These are phyloP conservation scores for Ustilago shanxiensis DNA, from an alignment of 1,284 basidiomycete species.

Conservation along the genomic window DNA sequence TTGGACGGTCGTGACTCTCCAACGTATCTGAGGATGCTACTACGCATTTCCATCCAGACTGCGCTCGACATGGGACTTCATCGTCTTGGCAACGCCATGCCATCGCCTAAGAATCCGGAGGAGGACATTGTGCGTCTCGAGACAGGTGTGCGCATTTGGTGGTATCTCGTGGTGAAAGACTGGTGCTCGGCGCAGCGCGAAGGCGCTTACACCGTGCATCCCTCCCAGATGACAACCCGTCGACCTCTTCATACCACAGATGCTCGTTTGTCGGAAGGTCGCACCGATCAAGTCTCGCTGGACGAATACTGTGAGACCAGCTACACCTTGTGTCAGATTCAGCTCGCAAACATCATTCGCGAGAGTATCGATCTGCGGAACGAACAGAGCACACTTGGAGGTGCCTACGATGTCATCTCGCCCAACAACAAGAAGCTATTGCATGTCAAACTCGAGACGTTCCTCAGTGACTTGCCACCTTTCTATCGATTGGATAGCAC, in stretches of 20 bases:
- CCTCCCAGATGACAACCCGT: conserved; percentile 56
- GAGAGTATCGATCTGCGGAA: conserved; percentile 56
- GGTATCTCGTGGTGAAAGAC: conserved; percentile 57
- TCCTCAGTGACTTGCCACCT: conserved; percentile 47
- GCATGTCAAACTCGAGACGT: conserved; percentile 36
- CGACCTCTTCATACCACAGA: conserved; percentile 56
- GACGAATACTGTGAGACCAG: conserved; percentile 46
- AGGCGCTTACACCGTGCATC: conserved; percentile 58
- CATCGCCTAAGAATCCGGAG: conserved; percentile 15
- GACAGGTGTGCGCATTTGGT: conserved; percentile 59
- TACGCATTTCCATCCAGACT: conserved; percentile 56
- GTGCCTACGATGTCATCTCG: conserved; percentile 38
- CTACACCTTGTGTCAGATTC: conserved; percentile 54
- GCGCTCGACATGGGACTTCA: conserved; percentile 60
- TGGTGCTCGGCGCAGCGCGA: conserved; percentile 60
- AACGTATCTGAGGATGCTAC: conserved; percentile 42
- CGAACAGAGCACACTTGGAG: conserved; percentile 42
- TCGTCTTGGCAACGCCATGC: conserved; percentile 52
- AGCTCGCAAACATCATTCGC: conserved; percentile 52
- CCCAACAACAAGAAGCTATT: conserved; percentile 46
- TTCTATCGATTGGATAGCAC: conserved; percentile 50
- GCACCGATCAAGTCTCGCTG: conserved; percentile 29
- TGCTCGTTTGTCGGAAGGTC: conserved; percentile 31
- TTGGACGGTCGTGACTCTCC: conserved; percentile 53
- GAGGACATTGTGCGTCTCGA: conserved; percentile 52